phyloP scores from a whole-genome alignment of 495 filamentous ascomycete genomes.

The Hapsidospora chrysogenum region DNA sequence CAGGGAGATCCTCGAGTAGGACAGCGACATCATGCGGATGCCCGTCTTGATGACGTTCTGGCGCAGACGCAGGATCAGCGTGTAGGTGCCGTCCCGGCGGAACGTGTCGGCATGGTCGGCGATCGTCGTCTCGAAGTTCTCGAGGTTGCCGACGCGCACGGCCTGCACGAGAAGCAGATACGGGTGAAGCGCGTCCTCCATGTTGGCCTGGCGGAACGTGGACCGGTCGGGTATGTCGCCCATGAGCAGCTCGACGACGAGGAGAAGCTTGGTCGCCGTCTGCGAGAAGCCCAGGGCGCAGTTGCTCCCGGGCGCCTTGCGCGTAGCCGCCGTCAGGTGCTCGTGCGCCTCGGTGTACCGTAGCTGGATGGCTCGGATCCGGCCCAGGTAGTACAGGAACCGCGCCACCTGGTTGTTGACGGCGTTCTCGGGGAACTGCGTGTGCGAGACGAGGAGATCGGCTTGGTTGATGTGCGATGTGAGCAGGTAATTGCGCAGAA shows the following conservation, averaged over 20 bases:
- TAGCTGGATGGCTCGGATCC: slow-evolving; percentile 89
- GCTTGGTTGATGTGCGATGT: slow-evolving; percentile 96
- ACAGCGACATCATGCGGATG: slow-evolving; percentile 96
- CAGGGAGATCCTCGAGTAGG: slow-evolving; percentile 93
- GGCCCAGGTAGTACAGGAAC: slow-evolving; percentile 90
- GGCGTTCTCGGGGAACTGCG: slow-evolving; percentile 79
- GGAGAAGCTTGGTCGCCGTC: slow-evolving; percentile 79
- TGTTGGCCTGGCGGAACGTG: slow-evolving; percentile 71
- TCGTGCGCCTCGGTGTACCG: slow-evolving; percentile 95
- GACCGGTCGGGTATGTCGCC: slow-evolving; percentile 93
- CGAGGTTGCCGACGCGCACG: slow-evolving; percentile 84
- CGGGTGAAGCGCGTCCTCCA: slow-evolving; percentile 74
- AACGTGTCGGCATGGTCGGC: slow-evolving; percentile 66
- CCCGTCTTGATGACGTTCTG: slow-evolving; percentile 99
- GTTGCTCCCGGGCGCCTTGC: slow-evolving; percentile 81
- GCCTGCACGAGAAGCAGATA: slow-evolving; percentile 90
- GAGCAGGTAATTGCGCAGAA: slow-evolving; percentile 88
- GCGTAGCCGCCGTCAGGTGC: slow-evolving; percentile 76
- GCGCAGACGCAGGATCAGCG: slow-evolving; percentile 77
- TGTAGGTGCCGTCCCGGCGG: slow-evolving; percentile 87
- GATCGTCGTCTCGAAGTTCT: slow-evolving; percentile 76
- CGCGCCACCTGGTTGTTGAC: slow-evolving; percentile 96
- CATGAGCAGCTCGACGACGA: slow-evolving; percentile 95
- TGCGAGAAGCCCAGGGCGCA: slow-evolving; percentile 89
- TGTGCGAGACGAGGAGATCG: slow-evolving; percentile 87